Percentiles rank a stretch among this genome's conserved stretches.
These are phyloP conservation scores for Mortierella sp. DNA, from an alignment of 371 early-diverging fungal genomes.

Conservation along the genomic window DNA sequence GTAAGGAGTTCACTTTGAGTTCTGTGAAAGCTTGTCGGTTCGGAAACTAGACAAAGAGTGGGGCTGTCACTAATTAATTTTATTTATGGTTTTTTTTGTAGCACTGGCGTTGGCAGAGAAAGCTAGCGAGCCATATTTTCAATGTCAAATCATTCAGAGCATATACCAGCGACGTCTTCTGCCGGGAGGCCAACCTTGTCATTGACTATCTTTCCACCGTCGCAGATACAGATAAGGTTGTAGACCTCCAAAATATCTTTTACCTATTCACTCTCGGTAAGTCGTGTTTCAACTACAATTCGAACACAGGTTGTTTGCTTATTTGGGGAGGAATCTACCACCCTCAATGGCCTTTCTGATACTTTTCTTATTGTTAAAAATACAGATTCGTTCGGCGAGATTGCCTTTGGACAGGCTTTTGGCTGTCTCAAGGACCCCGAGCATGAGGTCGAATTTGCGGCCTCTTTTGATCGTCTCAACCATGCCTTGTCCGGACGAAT, in stretches of 20 bases:
- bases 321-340: not conserved
- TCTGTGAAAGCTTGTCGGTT: not conserved
- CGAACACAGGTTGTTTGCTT: no score
- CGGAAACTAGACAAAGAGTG: not conserved
- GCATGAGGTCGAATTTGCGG: constrained; percentile 59
- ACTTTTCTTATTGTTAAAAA: not conserved
- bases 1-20: not conserved
- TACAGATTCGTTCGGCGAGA: constrained; percentile 59
- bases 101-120: constrained; percentile 74
- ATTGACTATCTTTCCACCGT: constrained; percentile 52
- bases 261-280: constrained; percentile 61
- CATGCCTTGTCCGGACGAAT: constrained; percentile 38
- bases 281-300: not conserved
- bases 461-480: constrained; percentile 44
- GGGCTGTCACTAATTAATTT: not conserved
- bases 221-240: constrained; percentile 39
- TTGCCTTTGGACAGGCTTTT: constrained; percentile 60
- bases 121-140: constrained; percentile 76
- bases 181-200: constrained; percentile 56
- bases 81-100: constrained; percentile 25
- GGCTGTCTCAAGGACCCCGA: constrained; percentile 36
- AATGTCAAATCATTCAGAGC: constrained; percentile 77
- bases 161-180: constrained; percentile 58
- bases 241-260: constrained; percentile 63
- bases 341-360: not conserved